phyloP scores from a whole-genome alignment of 2,329 filamentous ascomycete species.

The Dactylellina sp. region DNA sequence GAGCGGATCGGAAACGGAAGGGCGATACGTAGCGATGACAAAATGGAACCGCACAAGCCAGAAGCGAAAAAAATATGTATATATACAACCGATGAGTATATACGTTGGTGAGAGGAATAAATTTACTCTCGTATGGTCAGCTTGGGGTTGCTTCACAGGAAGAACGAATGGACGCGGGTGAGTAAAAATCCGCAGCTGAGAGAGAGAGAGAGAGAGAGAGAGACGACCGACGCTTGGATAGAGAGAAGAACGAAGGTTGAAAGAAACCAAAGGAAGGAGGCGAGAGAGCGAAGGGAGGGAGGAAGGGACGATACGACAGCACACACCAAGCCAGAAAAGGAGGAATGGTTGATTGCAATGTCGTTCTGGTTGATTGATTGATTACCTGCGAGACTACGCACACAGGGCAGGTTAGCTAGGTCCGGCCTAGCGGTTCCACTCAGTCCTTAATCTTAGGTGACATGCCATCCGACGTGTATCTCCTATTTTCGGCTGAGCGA shows the following conservation, averaged over 20 bases:
- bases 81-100: slow-evolving; percentile 10
- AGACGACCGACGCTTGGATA: neutral
- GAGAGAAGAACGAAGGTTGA: slow-evolving; percentile 23
- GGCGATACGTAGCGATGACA: slow-evolving; percentile 13
- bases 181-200: slow-evolving; percentile 42
- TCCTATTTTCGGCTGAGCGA: neutral
- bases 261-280: slow-evolving; percentile 3
- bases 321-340: neutral
- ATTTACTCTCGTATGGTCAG: neutral
- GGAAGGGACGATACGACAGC: neutral
- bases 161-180: slow-evolving; percentile 54
- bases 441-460: neutral
- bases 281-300: neutral
- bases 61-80: neutral
- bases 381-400: too few species aligned
- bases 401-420: too few species aligned
- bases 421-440: slow-evolving; percentile 3
- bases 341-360: neutral
- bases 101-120: neutral
- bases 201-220: too few species aligned
- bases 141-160: neutral
- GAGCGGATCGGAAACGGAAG: slow-evolving; percentile 46
- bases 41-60: neutral
- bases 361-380: neutral
- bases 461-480: neutral